A percentile compares a stretch with the other conserved stretches of the same genome.
Conservation (phyloP, 257 asterid species). For the Salvia hispanica region DNA sequence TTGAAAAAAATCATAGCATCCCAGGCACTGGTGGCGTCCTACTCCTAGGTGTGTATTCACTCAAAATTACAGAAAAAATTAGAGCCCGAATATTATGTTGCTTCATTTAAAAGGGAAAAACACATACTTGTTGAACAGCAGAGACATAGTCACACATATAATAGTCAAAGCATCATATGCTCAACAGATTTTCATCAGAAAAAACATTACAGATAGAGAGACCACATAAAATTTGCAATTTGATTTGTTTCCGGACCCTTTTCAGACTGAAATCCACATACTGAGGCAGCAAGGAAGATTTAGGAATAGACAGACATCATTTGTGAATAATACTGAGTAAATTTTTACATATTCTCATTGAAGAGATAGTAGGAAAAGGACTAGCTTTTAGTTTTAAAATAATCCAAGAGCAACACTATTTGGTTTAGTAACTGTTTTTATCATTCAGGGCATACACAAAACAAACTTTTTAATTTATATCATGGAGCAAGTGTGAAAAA, state of each 20-base stretch:
- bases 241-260: background rate
- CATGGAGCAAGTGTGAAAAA: constrained; percentile 10
- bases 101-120: background rate
- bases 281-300: background rate
- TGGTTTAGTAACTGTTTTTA: background rate
- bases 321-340: background rate
- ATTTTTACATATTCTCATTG: background rate
- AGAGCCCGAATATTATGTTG: background rate
- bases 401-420: constrained; percentile 1
- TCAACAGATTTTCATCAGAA: background rate
- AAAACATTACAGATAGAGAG: background rate
- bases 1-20: background rate
- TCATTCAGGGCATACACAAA: background rate
- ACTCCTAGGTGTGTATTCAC: background rate
- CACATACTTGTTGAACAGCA: background rate
- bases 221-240: background rate
- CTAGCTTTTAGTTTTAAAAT: background rate
- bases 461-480: background rate
- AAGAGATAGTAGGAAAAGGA: background rate
- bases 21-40: background rate
- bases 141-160: background rate
- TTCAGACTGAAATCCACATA: background rate
- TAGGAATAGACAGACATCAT: background rate
- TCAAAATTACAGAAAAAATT: background rate
- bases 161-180: background rate